phyloP scores from a whole-genome alignment of 2,329 filamentous ascomycete species.

The Cytospora piceicola region DNA sequence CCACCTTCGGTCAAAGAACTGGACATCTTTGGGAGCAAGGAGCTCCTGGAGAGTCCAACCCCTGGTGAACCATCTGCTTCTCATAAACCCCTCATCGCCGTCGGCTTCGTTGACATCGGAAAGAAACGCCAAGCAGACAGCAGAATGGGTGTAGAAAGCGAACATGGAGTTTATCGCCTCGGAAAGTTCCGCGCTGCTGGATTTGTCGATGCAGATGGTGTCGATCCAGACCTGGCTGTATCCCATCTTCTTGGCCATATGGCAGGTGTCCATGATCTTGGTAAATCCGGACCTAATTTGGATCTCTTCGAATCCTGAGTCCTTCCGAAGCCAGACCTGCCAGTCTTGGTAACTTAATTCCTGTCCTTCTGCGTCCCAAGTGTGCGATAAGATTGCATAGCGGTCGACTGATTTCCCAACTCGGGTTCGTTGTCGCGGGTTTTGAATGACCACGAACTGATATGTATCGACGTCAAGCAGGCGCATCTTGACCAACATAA shows the following conservation, averaged over 20 bases:
- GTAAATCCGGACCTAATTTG: conserved; percentile 35
- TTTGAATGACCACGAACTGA: neutral
- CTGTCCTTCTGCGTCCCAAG: neutral
- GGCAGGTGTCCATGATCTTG: conserved; percentile 15
- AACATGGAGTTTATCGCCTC: conserved; percentile 30
- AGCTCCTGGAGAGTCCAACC: conserved; percentile 26
- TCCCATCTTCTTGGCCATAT: too few species aligned
- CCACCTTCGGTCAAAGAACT: conserved; percentile 22
- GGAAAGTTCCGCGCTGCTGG: conserved; percentile 1
- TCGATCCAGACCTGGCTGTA: neutral
- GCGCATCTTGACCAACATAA: neutral
- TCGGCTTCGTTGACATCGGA: conserved; percentile 13
- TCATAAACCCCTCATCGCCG: too few species aligned
- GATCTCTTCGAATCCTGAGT: conserved; percentile 33
- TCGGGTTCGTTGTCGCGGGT: too few species aligned
- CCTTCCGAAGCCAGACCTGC: neutral
- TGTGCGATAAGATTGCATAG: conserved; percentile 3
- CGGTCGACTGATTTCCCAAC: neutral
- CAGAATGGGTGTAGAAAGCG: conserved; percentile 20
- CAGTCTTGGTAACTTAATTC: neutral
- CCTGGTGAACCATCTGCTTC: conserved; percentile 20
- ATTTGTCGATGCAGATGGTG: conserved; percentile 12
- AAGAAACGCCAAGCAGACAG: conserved; percentile 30
- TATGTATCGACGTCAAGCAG: conserved; percentile 6
- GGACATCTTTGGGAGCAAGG: conserved; percentile 13